Conservation (phyloP, 2,329 filamentous ascomycete species). For the Pseudogymnoascus sp. region DNA sequence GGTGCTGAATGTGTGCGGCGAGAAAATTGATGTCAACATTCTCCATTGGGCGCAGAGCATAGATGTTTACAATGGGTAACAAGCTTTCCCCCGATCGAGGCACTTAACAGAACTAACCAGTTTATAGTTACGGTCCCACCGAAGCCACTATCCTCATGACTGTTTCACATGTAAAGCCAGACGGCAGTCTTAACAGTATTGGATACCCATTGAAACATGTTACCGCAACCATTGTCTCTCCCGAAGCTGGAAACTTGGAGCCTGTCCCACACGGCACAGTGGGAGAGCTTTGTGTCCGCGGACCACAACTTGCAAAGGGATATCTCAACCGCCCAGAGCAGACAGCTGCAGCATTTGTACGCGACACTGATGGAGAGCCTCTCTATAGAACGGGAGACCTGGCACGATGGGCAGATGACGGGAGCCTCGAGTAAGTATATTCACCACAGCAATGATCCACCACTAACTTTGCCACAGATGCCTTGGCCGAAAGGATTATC, state of each 20-base stretch:
- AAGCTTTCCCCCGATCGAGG: not conserved
- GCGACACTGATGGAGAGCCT: slow-evolving; percentile 7
- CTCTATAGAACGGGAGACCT: slow-evolving; percentile 32
- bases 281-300: slow-evolving; percentile 10
- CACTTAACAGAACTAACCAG: not conserved
- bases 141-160: slow-evolving; percentile 9
- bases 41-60: slow-evolving; percentile 1
- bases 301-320: slow-evolving; percentile 9
- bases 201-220: slow-evolving; percentile 20
- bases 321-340: slow-evolving; percentile 13
- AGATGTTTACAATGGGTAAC: not conserved
- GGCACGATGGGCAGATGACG: slow-evolving; percentile 24
- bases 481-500: slow-evolving; percentile 40
- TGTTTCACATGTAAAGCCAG: not conserved
- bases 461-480: slow-evolving; percentile 29
- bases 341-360: slow-evolving; percentile 12
- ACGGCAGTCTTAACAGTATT: not conserved
- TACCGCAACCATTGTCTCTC: slow-evolving; percentile 33
- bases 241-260: not conserved
- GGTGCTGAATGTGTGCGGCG: slow-evolving; percentile 7
- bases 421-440: slow-evolving; percentile 22
- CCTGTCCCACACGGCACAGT: slow-evolving; percentile 7
- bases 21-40: slow-evolving; percentile 8
- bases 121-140: slow-evolving; percentile 7
- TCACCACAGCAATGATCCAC: not conserved